Base-by-base conservation (phyloP, 1,139 yeast species). In the Debaryomycetaceae sp. region DNA sequence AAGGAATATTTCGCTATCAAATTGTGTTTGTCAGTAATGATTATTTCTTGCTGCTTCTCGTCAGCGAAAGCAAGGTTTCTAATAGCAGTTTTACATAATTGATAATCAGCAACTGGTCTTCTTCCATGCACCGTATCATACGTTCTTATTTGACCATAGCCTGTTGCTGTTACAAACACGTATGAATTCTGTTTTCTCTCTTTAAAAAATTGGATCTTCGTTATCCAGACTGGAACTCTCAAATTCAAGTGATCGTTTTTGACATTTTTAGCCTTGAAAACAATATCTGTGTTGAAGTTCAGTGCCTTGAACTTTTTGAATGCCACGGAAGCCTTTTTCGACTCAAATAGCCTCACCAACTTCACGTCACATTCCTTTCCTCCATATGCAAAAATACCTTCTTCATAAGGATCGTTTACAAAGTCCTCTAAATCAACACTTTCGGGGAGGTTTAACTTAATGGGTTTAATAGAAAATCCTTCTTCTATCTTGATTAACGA, bases 281-380 rank as follows among this genome's bases (percentile, higher is more conserved):
- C 46, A 11, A 63, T 55, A 32, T 63, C 57, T 1, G 65, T 51
- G 6, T 49, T 56, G 26, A 22, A 22, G 26, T 11, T 11, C 3
- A 11, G 11, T 8, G 11, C 11, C 26, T 22, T 22, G 11, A 8
- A 22, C 7, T 8, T 8, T 8, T 3, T 11, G 11, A 22, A 22
- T 22, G 26, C 26, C 34, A 58, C 33, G 33, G 57, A 53, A 6
- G 43, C 41, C 11, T 50, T 47, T 16, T 47, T 37, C 18, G 48
- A 48, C 4, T 62, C 61, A 37, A 65, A 69, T 14, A 83, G 45
- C 38, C 69, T 60, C 1, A 80, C 59, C 16, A 85, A 60, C 44
- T 75, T 76, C 4, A 83, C 63, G 50, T 83, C 84, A 46, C 79
- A 78, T 49, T 85, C 89, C 55, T 83, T 79, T 33, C 94, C 95